These are phyloP conservation scores for Aspergillus aculeatinus DNA, from an alignment of 2,329 filamentous ascomycete species.

Conservation along the genomic window DNA sequence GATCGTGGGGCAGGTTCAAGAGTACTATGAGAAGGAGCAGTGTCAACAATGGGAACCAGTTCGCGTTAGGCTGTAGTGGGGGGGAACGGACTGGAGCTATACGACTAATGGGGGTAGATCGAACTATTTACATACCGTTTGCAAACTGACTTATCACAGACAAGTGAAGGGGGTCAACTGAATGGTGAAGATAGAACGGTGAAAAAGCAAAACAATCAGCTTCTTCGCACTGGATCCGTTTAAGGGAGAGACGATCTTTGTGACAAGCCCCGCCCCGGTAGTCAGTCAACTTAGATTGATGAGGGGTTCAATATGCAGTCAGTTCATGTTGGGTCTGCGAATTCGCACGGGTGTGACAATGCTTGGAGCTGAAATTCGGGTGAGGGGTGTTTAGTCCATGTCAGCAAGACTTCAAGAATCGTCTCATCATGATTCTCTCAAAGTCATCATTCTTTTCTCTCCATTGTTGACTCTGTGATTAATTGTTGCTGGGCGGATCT, in stretches of 20 bases:
- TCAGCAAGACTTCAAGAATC: too few relatives aligned
- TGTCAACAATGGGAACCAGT: neutral
- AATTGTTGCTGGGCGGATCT: neutral
- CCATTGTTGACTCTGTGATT: neutral
- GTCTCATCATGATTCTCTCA: too few relatives aligned
- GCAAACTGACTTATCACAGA: neutral
- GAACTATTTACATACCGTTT: neutral
- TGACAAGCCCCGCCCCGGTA: neutral
- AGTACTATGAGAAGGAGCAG: neutral
- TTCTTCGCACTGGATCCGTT: neutral
- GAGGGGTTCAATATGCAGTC: neutral
- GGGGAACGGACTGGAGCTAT: neutral
- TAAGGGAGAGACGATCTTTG: neutral
- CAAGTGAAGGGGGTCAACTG: neutral
- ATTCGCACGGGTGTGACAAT: neutral
- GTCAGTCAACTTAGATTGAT: neutral
- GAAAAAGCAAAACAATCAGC: neutral
- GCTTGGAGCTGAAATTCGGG: neutral
- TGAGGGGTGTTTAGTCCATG: too few relatives aligned
- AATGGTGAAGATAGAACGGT: neutral
- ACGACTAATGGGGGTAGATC: neutral
- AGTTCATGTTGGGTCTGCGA: neutral
- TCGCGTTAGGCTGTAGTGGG: neutral
- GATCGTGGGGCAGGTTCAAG: conserved; percentile 1
- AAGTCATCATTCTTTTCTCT: neutral